phyloP scores from a whole-genome alignment of 2,329 filamentous ascomycete genomes.

The Fusarium aywerte region DNA sequence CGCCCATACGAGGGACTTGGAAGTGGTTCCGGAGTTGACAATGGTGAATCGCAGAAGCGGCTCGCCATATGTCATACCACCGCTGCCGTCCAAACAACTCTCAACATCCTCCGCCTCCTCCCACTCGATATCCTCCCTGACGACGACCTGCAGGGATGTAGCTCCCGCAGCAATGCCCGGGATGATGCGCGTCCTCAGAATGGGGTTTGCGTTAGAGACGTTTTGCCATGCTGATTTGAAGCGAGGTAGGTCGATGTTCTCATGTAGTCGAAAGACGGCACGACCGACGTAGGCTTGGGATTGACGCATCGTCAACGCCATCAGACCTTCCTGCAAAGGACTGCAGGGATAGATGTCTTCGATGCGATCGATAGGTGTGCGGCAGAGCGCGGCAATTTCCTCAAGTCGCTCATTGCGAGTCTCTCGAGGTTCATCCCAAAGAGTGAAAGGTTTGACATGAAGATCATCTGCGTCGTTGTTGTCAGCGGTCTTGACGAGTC shows the following conservation, averaged over 20 bases:
- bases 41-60: slow-evolving; percentile 11
- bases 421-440: slow-evolving; percentile 12
- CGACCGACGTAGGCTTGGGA: slow-evolving; percentile 5
- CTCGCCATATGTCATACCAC: slow-evolving; percentile 13
- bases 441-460: slow-evolving; percentile 5
- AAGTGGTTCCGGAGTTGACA: slow-evolving; percentile 8
- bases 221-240: slow-evolving; percentile 12
- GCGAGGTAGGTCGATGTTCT: slow-evolving; percentile 10
- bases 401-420: slow-evolving; percentile 13
- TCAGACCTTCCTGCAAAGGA: slow-evolving; percentile 8
- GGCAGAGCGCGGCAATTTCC: slow-evolving; percentile 9
- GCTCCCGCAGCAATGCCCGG: slow-evolving; percentile 6
- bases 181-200: slow-evolving; percentile 12
- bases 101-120: slow-evolving; percentile 10
- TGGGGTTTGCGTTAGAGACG: slow-evolving; percentile 11
- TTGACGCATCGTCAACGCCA: slow-evolving; percentile 2
- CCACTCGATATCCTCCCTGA: slow-evolving; percentile 11
- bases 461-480: slow-evolving; percentile 3
- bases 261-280: slow-evolving; percentile 9
- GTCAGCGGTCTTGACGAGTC: slow-evolving; percentile 10
- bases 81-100: slow-evolving; percentile 4
- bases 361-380: slow-evolving; percentile 10
- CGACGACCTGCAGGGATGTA: slow-evolving; percentile 10
- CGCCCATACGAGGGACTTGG: slow-evolving; percentile 9
- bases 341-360: slow-evolving; percentile 15